Percentiles rank a stretch among this genome's conserved stretches.
These are phyloP conservation scores for Exophiala mesophila DNA, from an alignment of 2,329 filamentous ascomycete species.

Conservation along the genomic window DNA sequence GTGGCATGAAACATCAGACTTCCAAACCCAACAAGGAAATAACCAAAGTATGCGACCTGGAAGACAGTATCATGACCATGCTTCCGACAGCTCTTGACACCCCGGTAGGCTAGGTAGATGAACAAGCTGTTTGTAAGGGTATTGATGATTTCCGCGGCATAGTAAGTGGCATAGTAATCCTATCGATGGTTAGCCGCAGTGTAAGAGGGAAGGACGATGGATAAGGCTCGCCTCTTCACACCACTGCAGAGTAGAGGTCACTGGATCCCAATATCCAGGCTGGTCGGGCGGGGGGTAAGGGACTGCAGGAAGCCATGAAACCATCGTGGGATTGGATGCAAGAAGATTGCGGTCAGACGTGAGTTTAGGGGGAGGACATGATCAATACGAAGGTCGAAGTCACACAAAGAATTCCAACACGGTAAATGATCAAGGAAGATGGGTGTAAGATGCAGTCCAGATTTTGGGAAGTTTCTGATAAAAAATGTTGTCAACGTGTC, in stretches of 20 bases:
- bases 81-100: constrained; percentile 66
- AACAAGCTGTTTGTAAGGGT: constrained; percentile 80
- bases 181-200: constrained; percentile 35
- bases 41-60: constrained; percentile 60
- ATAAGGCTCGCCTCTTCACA: constrained; percentile 65
- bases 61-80: constrained; percentile 74
- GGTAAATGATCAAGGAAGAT: too few species aligned
- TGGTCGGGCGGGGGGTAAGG: constrained; percentile 48
- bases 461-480: too few species aligned
- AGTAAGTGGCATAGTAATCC: constrained; percentile 71
- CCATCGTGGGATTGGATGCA: too few species aligned
- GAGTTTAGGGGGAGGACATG: too few species aligned
- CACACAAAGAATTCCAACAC: too few species aligned
- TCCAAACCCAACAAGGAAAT: constrained; percentile 56
- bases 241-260: constrained; percentile 71
- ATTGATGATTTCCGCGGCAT: constrained; percentile 73
- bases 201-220: not conserved
- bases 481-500: too few species aligned
- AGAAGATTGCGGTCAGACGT: too few species aligned
- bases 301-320: constrained; percentile 40
- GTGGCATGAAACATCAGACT: constrained; percentile 62
- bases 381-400: too few species aligned
- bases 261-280: constrained; percentile 61
- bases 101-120: constrained; percentile 69
- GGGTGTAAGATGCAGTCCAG: too few species aligned